phyloP scores from a whole-genome alignment of 768 basidiomycete species.

The Calocybe cyanea region DNA sequence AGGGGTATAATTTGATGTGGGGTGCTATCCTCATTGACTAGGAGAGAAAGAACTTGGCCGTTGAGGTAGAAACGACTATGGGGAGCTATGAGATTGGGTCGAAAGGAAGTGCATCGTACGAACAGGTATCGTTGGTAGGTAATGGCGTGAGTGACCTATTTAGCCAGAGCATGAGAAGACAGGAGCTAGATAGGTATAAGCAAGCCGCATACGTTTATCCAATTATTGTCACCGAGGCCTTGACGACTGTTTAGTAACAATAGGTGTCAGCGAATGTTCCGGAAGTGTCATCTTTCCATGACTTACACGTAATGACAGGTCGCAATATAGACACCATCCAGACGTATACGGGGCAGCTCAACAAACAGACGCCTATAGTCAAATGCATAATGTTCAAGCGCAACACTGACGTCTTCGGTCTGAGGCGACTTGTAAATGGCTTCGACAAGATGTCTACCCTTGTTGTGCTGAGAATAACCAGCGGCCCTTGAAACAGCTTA shows the following conservation, averaged over 20 bases:
- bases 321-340: constrained; percentile 90
- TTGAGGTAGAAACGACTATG: constrained; percentile 81
- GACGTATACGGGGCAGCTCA: constrained; percentile 78
- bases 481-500: not conserved
- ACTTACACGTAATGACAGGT: constrained; percentile 84
- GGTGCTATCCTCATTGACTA: constrained; percentile 72
- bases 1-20: constrained; percentile 73
- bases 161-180: constrained; percentile 7
- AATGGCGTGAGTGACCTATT: constrained; percentile 76
- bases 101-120: constrained; percentile 19
- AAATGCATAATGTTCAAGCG: constrained; percentile 49
- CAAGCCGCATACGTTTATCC: constrained; percentile 71
- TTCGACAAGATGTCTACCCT: constrained; percentile 58
- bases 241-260: constrained; percentile 1
- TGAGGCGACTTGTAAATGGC: constrained; percentile 74
- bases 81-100: not conserved
- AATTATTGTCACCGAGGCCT: constrained; percentile 78
- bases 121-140: constrained; percentile 92
- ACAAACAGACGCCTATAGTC: constrained; percentile 78
- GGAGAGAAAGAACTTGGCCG: constrained; percentile 80
- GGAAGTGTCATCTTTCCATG: not conserved
- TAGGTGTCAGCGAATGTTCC: constrained; percentile 1
- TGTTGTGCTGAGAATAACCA: not conserved
- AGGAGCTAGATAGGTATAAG: not conserved
- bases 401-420: constrained; percentile 42